phyloP scores from a whole-genome alignment of 768 basidiomycete species.

The Lyophyllum semitale region DNA sequence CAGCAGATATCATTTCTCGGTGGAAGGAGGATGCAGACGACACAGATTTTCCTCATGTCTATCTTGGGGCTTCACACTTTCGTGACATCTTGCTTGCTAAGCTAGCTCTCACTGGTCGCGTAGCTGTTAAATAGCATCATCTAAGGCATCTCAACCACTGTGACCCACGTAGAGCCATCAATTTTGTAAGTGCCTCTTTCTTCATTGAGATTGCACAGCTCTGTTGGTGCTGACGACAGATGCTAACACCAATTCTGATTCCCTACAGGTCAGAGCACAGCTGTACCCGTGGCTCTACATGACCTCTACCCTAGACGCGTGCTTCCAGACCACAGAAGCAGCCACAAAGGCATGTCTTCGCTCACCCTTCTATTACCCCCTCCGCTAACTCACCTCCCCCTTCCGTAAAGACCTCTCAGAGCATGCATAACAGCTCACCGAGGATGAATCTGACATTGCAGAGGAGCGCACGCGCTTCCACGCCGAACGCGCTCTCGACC shows the following conservation, averaged over 20 bases:
- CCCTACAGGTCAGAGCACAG: constrained; percentile 52
- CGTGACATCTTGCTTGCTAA: too few relatives aligned
- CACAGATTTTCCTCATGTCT: too few relatives aligned
- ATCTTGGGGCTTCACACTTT: too few relatives aligned
- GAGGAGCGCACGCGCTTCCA: constrained; percentile 45
- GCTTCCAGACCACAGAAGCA: constrained; percentile 42
- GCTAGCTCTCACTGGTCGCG: too few relatives aligned
- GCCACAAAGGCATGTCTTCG: constrained; percentile 34
- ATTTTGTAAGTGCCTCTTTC: too few relatives aligned
- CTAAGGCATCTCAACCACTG: too few relatives aligned
- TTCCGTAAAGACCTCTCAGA: constrained; percentile 38
- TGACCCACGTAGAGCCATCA: too few relatives aligned
- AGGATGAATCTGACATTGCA: constrained; percentile 42
- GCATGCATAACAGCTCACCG: constrained; percentile 31
- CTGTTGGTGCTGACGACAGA: too few relatives aligned
- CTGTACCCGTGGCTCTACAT: constrained; percentile 63
- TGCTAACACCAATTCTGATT: constrained; percentile 32
- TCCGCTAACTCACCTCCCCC: background rate
- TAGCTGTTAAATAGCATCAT: too few relatives aligned
- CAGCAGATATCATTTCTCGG: too few relatives aligned
- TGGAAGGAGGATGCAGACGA: too few relatives aligned
- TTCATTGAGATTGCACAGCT: too few relatives aligned
- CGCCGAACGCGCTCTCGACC: constrained; percentile 42
- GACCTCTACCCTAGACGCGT: constrained; percentile 55
- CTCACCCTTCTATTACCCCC: background rate